These are phyloP conservation scores for Alternaria arborescens DNA, from an alignment of 2,329 filamentous ascomycete species.

Conservation along the genomic window DNA sequence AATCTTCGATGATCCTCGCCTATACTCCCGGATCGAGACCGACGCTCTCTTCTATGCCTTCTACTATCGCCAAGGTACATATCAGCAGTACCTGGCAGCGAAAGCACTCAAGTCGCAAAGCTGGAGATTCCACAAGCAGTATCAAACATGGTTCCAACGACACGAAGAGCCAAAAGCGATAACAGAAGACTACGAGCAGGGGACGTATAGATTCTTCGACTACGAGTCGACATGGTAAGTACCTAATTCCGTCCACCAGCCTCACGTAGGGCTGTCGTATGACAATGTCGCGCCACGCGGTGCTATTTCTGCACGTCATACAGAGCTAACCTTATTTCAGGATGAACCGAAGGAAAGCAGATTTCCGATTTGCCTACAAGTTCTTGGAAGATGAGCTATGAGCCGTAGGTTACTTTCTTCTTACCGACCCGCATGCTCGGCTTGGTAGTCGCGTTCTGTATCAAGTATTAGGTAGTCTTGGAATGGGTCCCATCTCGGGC, in stretches of 20 bases:
- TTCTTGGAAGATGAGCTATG: conserved; percentile 93
- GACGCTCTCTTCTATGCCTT: conserved; percentile 99
- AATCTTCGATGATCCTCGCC: conserved; percentile 87
- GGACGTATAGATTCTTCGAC: conserved; percentile 98
- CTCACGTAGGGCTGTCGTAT: conserved; percentile 9
- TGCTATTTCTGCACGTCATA: conserved; percentile 21
- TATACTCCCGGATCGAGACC: conserved; percentile 90
- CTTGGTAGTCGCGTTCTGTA: conserved; percentile 38
- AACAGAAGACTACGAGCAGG: conserved; percentile 98
- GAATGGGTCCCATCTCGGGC: conserved; percentile 33
- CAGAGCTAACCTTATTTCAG: conserved; percentile 59
- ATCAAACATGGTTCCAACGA: conserved; percentile 97
- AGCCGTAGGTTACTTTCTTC: conserved; percentile 17
- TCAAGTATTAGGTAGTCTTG: conserved; percentile 47
- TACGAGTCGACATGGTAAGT: conserved; percentile 96
- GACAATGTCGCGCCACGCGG: conserved; percentile 7
- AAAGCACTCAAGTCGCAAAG: conserved; percentile 98
- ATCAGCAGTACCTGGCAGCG: conserved; percentile 93
- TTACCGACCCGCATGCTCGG: conserved; percentile 12
- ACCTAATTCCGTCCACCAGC: conserved; percentile 16
- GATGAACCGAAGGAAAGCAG: conserved; percentile 98
- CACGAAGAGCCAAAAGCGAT: conserved; percentile 99
- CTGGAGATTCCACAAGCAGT: conserved; percentile 99
- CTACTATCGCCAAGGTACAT: conserved; percentile 96
- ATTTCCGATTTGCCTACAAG: conserved; percentile 98